Percentiles rank a stretch among this genome's conserved stretches.
Conservation (phyloP, 176 grass and related monocot genomes). For the Canna indica region DNA sequence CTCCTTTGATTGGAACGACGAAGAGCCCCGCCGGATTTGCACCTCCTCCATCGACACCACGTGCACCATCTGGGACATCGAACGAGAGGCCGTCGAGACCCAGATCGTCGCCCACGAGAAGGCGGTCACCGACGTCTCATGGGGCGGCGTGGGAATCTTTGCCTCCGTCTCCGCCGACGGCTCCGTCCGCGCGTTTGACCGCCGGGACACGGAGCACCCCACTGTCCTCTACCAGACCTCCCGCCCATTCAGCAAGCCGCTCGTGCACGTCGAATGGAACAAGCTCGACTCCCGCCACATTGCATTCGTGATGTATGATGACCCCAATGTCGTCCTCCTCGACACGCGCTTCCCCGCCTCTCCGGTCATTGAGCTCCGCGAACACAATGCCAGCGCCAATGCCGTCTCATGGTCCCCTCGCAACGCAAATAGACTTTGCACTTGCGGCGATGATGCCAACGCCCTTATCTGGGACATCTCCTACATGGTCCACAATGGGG, state of each 20-base stretch:
- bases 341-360: conserved; percentile 91
- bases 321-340: conserved; percentile 87
- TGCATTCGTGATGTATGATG: conserved; percentile 95
- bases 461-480: conserved; percentile 96
- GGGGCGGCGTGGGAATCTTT: conserved; percentile 88
- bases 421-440: conserved; percentile 86
- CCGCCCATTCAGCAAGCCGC: conserved; percentile 38
- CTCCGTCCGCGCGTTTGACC: conserved; percentile 90
- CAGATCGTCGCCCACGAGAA: conserved; percentile 98
- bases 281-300: conserved; percentile 98
- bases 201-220: conserved; percentile 93
- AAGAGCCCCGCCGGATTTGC: conserved; percentile 65
- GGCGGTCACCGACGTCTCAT: conserved; percentile 95
- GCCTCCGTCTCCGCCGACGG: conserved; percentile 88
- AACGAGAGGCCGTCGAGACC: conserved; percentile 84
- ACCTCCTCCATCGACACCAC: conserved; percentile 92
- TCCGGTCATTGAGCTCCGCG: conserved; percentile 82
- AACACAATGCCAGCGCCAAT: conserved; percentile 82
- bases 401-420: conserved; percentile 88
- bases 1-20: conserved; percentile 97
- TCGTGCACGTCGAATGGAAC: conserved; percentile 90
- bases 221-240: conserved; percentile 88
- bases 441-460: conserved; percentile 78
- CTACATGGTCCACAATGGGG: conserved; percentile 49
- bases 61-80: conserved; percentile 96